phyloP scores from a whole-genome alignment of 257 asterid species.

The Parsonsia alboflavescens region DNA sequence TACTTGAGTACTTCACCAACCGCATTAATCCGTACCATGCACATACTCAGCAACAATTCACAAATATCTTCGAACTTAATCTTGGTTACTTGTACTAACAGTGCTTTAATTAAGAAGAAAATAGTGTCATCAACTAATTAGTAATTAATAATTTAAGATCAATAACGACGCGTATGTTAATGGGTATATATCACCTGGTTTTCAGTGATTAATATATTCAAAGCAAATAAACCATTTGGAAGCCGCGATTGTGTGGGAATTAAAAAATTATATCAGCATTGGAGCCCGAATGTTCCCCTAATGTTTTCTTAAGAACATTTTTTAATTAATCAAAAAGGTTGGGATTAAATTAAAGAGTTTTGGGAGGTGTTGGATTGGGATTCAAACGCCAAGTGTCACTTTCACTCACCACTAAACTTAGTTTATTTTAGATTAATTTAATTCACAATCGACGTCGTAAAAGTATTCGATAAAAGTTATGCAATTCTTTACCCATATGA shows the following conservation, averaged over 20 bases:
- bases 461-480: no score
- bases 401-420: slow-evolving; percentile 14
- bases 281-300: neutral
- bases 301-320: neutral
- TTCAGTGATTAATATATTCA: neutral
- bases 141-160: neutral
- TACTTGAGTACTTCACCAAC: neutral
- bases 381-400: neutral
- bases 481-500: no score
- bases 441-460: no score
- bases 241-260: neutral
- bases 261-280: neutral
- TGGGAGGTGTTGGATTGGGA: neutral
- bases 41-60: neutral
- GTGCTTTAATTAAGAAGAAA: neutral
- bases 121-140: neutral
- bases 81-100: neutral
- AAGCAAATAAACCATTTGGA: no score
- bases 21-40: slow-evolving; percentile 14
- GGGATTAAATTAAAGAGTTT: slow-evolving; percentile 1
- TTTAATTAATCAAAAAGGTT: neutral
- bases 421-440: neutral
- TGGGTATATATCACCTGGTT: neutral
- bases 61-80: slow-evolving; percentile 12
- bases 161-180: neutral